Conservation (phyloP, 2,329 filamentous ascomycete species). For the Byssothecium circinans region DNA sequence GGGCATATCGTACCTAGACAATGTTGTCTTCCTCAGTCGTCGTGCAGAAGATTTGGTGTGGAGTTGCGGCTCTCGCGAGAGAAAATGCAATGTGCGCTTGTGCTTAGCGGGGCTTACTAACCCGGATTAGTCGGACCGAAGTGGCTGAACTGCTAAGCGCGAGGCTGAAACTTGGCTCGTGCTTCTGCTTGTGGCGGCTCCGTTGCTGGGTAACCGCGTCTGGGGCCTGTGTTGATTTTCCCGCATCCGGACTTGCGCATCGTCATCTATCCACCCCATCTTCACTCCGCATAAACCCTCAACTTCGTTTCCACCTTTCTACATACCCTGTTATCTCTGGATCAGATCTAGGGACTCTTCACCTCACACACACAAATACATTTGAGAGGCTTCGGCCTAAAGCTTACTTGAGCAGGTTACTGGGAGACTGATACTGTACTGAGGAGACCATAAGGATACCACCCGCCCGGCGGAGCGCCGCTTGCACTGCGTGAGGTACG, state of each 20-base stretch:
- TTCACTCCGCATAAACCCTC: conserved; percentile 21
- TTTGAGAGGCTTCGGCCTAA: conserved; percentile 35
- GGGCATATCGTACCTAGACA: conserved; percentile 56
- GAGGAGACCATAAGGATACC: conserved; percentile 50
- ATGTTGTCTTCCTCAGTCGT: conserved; percentile 64
- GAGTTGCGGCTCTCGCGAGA: conserved; percentile 16
- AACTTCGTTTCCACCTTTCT: not conserved
- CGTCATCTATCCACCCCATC: conserved; percentile 28
- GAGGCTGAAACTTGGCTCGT: not conserved
- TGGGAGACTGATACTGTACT: conserved; percentile 46
- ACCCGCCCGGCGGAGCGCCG: conserved; percentile 72
- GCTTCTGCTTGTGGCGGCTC: conserved; percentile 6
- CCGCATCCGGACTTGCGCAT: conserved; percentile 26
- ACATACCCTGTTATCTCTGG: not conserved
- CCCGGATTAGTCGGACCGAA: not conserved
- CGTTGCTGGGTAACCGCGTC: conserved; percentile 33
- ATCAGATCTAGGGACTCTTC: conserved; percentile 4
- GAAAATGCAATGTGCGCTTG: conserved; percentile 29
- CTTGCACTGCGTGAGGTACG: conserved; percentile 83
- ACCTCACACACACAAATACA: conserved; percentile 13
- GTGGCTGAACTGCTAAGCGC: not conserved
- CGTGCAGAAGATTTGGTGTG: conserved; percentile 38
- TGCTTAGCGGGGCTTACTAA: conserved; percentile 17
- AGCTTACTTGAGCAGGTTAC: conserved; percentile 43
- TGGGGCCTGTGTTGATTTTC: conserved; percentile 30